Percentiles rank a stretch among this genome's conserved stretches.
phyloP scores from a whole-genome alignment of 306 rosid genomes.

The Canavalia gladiata region DNA sequence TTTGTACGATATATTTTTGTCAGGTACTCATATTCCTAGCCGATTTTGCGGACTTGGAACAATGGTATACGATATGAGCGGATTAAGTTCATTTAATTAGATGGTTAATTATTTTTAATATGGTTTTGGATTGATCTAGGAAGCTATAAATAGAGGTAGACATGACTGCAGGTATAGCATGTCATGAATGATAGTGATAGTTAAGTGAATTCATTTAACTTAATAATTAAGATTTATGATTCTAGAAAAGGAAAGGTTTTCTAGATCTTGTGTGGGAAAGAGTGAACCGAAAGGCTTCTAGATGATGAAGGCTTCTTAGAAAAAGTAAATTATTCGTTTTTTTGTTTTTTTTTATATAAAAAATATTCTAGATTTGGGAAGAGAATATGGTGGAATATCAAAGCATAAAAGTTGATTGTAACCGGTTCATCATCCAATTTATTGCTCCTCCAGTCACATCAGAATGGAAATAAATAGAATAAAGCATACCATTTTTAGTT shows the following conservation, averaged over 20 bases:
- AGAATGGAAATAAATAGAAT: too few species aligned
- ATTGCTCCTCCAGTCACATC: background rate
- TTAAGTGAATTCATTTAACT: background rate
- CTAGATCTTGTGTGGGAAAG: background rate
- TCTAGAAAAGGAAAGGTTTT: constrained; percentile 28
- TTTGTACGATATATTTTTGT: background rate
- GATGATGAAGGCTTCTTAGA: background rate
- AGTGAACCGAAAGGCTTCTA: constrained; percentile 31
- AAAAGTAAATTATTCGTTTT: background rate
- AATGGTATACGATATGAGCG: background rate
- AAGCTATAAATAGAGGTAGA: background rate
- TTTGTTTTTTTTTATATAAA: background rate
- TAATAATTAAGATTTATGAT: background rate
- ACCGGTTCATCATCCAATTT: background rate
- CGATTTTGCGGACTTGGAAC: constrained; percentile 5
- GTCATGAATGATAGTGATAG: constrained; percentile 30
- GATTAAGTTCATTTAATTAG: constrained; percentile 7
- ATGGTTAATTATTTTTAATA: background rate
- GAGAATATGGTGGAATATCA: background rate
- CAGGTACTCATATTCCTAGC: background rate
- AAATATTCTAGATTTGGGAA: background rate
- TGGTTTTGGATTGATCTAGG: constrained; percentile 8
- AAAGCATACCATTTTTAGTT: too few species aligned
- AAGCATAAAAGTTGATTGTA: background rate
- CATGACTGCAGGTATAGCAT: constrained; percentile 4